These are phyloP conservation scores for cucumber (Cucumis sativus) DNA, from an alignment of 306 rosid genomes.

Conservation along the genomic window Cucumber_9930_V3 NC_026658.2:11229001-11229500, in stretches of 20 bases:
- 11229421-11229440: too few relatives aligned
- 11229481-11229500: too few relatives aligned
- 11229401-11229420: too few relatives aligned
- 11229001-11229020: neutral
- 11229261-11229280: neutral
- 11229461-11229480: too few relatives aligned
- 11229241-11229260: neutral
- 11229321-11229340: too few relatives aligned
- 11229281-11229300: neutral
- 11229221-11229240: slow-evolving; percentile 3
- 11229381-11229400: too few relatives aligned
- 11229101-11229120: slow-evolving; percentile 3
- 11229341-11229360: too few relatives aligned
- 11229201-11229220: slow-evolving; percentile 85
- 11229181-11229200: slow-evolving; percentile 91
- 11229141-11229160: slow-evolving; percentile 55
- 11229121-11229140: slow-evolving; percentile 51
- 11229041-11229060: neutral
- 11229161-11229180: slow-evolving; percentile 73
- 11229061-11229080: neutral
- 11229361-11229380: too few relatives aligned
- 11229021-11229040: neutral
- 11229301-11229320: neutral
- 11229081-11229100: neutral
- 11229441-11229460: too few relatives aligned